These are phyloP conservation scores for Aureobasidium melanogenum DNA, from an alignment of 2,329 filamentous ascomycete species.

Conservation along the genomic window DNA sequence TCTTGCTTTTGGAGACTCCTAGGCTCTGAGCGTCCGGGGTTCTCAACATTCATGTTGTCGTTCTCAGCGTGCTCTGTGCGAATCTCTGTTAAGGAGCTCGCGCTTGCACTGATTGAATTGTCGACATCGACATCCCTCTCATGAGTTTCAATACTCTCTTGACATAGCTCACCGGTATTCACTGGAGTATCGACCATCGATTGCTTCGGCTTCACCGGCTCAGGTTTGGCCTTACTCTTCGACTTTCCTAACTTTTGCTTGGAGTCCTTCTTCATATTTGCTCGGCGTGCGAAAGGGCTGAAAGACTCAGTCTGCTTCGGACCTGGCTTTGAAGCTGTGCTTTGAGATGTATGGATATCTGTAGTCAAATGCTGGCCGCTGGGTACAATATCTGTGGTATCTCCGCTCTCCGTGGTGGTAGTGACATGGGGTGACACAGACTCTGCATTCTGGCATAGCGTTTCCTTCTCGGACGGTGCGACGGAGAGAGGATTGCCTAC, in stretches of 20 bases:
- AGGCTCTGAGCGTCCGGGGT: no score
- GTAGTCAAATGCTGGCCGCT: not conserved
- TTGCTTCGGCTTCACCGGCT: not conserved
- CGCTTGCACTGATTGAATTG: not conserved
- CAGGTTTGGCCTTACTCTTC: slow-evolving; percentile 15
- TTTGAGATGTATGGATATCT: not conserved
- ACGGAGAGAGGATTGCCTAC: not conserved
- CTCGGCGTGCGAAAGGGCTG: slow-evolving; percentile 20
- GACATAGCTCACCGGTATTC: not conserved
- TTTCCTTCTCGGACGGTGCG: not conserved
- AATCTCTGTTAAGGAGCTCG: not conserved
- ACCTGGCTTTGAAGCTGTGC: slow-evolving; percentile 21
- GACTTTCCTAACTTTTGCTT: slow-evolving; percentile 12
- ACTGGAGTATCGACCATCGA: not conserved
- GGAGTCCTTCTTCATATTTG: slow-evolving; percentile 17
- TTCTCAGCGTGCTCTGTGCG: not conserved
- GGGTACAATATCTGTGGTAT: not conserved
- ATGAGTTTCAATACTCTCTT: not conserved
- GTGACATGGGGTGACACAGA: not conserved
- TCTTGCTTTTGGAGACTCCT: not conserved
- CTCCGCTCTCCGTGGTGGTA: not conserved
- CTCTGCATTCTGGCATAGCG: not conserved
- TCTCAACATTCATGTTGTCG: not conserved
- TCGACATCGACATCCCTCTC: not conserved
- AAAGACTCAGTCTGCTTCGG: slow-evolving; percentile 28